Evolutionary conservation across 2,329 filamentous ascomycete species (phyloP).

Genomic region (Ilyonectria mors-panacis): DNA sequence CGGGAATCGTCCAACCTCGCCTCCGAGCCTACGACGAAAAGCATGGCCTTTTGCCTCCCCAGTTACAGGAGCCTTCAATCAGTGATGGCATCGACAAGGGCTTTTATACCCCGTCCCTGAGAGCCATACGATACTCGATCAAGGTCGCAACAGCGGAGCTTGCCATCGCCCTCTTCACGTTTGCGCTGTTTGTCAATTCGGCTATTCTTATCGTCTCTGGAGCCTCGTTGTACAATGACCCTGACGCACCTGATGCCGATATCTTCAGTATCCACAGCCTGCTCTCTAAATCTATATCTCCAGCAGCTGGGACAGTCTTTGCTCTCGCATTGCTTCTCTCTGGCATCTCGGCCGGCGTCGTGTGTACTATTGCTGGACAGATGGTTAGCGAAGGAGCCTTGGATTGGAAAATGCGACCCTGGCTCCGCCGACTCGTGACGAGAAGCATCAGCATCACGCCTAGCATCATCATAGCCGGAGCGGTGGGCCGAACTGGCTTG

Average conservation of each 20-base stretch:
- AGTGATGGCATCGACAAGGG: conserved; percentile 60
- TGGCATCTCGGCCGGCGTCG: conserved; percentile 85
- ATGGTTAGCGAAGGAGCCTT: conserved; percentile 90
- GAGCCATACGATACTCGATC: conserved; percentile 81
- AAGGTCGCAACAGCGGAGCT: conserved; percentile 82
- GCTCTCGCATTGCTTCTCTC: conserved; percentile 85
- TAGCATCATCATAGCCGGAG: conserved; percentile 85
- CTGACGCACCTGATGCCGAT: conserved; percentile 76
- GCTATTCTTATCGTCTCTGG: conserved; percentile 88
- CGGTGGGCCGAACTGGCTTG: conserved; percentile 80
- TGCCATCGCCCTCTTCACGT: conserved; percentile 81
- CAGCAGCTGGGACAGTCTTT: conserved; percentile 86
- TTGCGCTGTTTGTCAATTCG: conserved; percentile 88
- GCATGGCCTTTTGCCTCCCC: conserved; percentile 65
- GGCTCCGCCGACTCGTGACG: conserved; percentile 84
- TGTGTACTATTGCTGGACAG: conserved; percentile 91
- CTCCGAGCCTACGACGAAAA: conserved; percentile 74
- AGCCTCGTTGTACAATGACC: conserved; percentile 77
- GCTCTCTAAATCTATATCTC: conserved; percentile 77
- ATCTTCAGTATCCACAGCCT: conserved; percentile 88
- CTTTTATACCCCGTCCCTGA: conserved; percentile 79
- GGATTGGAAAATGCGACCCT: conserved; percentile 81
- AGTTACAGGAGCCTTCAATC: conserved; percentile 45
- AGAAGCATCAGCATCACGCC: conserved; percentile 86
- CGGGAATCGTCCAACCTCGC: conserved; percentile 77